Percentiles rank a stretch among this genome's conserved stretches.
These are phyloP conservation scores for Rhinocladiella similis DNA, from an alignment of 2,329 filamentous ascomycete species.

Conservation along the genomic window DNA sequence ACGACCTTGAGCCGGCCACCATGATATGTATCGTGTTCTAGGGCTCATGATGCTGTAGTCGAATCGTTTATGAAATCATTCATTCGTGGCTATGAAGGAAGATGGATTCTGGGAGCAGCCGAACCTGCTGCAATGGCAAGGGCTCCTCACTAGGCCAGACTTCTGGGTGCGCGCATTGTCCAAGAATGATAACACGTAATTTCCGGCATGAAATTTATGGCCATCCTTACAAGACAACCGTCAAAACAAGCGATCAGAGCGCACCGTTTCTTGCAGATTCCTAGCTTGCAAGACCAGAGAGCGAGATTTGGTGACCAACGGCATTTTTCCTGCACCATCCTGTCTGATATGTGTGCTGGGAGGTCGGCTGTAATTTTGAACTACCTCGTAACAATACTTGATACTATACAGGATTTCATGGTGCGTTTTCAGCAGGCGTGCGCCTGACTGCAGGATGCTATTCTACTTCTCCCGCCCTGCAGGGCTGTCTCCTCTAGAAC, in stretches of 20 bases:
- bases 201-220: background rate
- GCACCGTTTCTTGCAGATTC: background rate
- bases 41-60: conserved; percentile 27
- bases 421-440: background rate
- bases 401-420: background rate
- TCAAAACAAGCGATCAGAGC: background rate
- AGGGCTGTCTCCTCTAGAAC: conserved; percentile 22
- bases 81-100: conserved; percentile 11
- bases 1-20: conserved; percentile 34
- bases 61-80: background rate
- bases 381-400: background rate
- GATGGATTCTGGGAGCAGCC: conserved; percentile 6
- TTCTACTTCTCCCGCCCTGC: conserved; percentile 22
- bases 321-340: too few relatives aligned
- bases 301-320: too few relatives aligned
- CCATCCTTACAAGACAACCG: background rate
- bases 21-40: conserved; percentile 28
- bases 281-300: too few relatives aligned
- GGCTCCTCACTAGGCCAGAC: background rate
- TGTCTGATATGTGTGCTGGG: too few relatives aligned
- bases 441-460: background rate
- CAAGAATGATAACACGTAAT: background rate
- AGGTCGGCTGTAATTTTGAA: too few relatives aligned
- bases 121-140: conserved; percentile 5
- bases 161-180: background rate